Base-by-base conservation (phyloP, 2,329 filamentous ascomycete species). In the Pseudonectria buxi region DNA sequence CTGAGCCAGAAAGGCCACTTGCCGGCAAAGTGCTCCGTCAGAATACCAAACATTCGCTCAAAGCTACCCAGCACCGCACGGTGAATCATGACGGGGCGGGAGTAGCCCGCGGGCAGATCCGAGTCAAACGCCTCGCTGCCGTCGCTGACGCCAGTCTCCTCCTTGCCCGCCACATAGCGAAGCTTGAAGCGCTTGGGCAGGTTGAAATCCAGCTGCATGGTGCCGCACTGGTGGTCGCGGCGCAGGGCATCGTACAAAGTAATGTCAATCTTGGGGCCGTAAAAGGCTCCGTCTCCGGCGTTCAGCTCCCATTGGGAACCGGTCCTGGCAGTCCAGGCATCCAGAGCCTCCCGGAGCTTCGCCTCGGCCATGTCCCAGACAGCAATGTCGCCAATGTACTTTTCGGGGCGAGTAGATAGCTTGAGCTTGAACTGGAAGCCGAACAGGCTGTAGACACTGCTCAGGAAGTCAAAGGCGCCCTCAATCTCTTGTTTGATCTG, bases 251-350 rank as follows among this genome's bases (percentile, higher is more conserved):
- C 90, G 33, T 81, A 82, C 55, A 98, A 89, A 43, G 86, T 94
- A 56, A 98, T 92, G 54, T 98, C 92, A 51, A 96, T 95, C 76
- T 98, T 98, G 33, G 92, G 92, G 2, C 92, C 92, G 61, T 98
- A 98, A 67, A 96, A 98, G 35, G 92, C 92, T 57, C 92, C 92
- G 53, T 98, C 92, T 38, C 90, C 92, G 41, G 87, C 83, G 63
- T 96, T 95, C 33, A 95, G 71, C 60, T 86, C 83, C 92, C 92
- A 98, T 45, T 79, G 70, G 24, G 79, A 73, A 41, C 81, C 76
- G 25, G 62, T 62, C 37, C 62, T 60, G 14, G 64, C 65, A 37
- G 77, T 73, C 61, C 95, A 96, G 44, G 81, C 74, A 46, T 92
- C 76, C 32, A 98, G 72, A 13, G 89, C 86, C 41, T 81, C 72